Percentiles rank a stretch among this genome's conserved stretches.
Conservation (phyloP, 352 stramenopile genomes). For the Thalassiosira pacifica region DNA sequence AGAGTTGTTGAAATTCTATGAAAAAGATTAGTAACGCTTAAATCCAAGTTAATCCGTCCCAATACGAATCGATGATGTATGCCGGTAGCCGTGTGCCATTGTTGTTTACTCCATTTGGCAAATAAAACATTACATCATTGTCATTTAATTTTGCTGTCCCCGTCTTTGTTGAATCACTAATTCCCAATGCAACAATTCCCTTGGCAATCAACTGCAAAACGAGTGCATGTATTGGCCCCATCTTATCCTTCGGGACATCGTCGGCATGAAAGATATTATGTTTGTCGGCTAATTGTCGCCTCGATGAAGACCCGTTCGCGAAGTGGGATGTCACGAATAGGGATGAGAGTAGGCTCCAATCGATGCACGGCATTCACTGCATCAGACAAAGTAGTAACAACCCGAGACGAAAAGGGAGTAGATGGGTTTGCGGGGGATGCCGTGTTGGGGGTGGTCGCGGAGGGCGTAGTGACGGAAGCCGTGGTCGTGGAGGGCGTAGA, state of each 20-base stretch:
- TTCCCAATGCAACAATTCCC: conserved; percentile 12
- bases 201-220: conserved; percentile 21
- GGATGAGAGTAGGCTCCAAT: no score
- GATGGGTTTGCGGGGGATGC: no score
- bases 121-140: background rate
- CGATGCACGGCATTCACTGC: no score
- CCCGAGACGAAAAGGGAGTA: no score
- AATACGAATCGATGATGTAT: background rate
- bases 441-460: no score
- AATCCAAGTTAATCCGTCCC: background rate
- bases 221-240: conserved; percentile 21
- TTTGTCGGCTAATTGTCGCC: conserved; percentile 18
- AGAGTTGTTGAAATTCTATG: background rate
- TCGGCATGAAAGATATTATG: conserved; percentile 7
- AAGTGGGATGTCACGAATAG: no score
- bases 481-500: no score
- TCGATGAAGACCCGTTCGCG: no score
- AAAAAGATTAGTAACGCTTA: background rate
- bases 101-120: background rate
- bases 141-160: background rate
- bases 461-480: no score
- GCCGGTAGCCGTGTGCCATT: background rate
- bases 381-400: no score
- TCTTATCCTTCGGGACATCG: background rate
- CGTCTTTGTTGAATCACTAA: conserved; percentile 6